Conservation (phyloP, 106 monocot species). For the Xerophyta viscosa region DNA sequence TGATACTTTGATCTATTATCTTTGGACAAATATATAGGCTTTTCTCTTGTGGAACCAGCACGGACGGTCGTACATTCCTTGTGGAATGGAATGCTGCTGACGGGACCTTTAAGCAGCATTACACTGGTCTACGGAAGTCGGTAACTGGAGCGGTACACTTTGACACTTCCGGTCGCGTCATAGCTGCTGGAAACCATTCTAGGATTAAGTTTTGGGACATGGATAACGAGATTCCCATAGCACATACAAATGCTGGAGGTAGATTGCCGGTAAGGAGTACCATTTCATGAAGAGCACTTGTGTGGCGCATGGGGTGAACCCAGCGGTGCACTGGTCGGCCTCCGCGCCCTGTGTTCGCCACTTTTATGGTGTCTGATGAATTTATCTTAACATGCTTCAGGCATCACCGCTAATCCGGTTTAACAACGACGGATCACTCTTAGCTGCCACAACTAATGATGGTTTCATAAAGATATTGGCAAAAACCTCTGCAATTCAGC, state of each 20-base stretch:
- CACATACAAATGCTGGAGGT: constrained; percentile 29
- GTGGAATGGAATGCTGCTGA: constrained; percentile 42
- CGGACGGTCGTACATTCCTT: constrained; percentile 32
- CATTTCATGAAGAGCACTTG: too few relatives aligned
- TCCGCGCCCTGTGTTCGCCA: too few relatives aligned
- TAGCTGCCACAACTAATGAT: constrained; percentile 25
- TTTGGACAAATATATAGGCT: constrained; percentile 15
- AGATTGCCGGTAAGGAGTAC: constrained; percentile 24
- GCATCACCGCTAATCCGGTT: constrained; percentile 28
- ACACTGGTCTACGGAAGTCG: constrained; percentile 25
- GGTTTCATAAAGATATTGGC: constrained; percentile 33
- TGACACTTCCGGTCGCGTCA: constrained; percentile 30
- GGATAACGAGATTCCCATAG: constrained; percentile 22
- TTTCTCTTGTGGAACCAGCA: constrained; percentile 50
- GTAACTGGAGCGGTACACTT: constrained; percentile 35
- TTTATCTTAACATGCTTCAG: constrained; percentile 2
- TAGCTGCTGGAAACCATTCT: constrained; percentile 46
- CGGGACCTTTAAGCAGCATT: constrained; percentile 23
- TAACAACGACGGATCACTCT: constrained; percentile 27
- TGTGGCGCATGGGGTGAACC: too few relatives aligned
- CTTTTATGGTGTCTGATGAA: not conserved
- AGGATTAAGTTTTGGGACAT: constrained; percentile 51
- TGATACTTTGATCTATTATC: too few relatives aligned
- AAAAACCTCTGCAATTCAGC: too few relatives aligned
- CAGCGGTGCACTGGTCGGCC: too few relatives aligned